Evolutionary conservation across 2,329 filamentous ascomycete genomes (phyloP), one percentile per base, ranked within the genome.

Genomic region (Fusarium sambucinum): DNA sequence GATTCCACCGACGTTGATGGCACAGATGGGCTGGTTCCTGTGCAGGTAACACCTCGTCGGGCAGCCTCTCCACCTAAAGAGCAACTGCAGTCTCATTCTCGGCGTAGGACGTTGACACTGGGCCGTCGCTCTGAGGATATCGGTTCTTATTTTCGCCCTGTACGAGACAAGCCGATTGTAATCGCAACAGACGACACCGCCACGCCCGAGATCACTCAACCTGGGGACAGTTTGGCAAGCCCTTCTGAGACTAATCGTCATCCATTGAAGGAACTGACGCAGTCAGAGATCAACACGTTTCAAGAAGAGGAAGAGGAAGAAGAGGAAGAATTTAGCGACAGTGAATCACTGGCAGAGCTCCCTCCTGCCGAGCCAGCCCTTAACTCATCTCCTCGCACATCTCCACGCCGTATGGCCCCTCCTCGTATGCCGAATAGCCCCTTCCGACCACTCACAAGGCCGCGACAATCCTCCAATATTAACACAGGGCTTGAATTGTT

Each of bases 151-250:
- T 76, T 80, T 37, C 72, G 63, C 27, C 65, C 73, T 10, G 66
- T 55, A 17, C 54, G 55, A 14, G 57, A 66, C 16, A 46, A 71
- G 17, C 69, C 73, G 19, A 77, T 80, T 41, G 63, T 76, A 19
- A 80, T 80, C 67, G 76, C 76, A 50, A 74, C 66, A 27, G 78
- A 80, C 65, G 70, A 77, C 35, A 79, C 78, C 17, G 77, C 77
- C 40, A 79, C 73, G 23, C 56, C 57, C 16, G 72, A 61, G 35
- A 64, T 50, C 17, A 35, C 58, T 38, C 62, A 63, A 33, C 21
- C 30, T 27, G 50, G 29, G 32, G 54, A 65, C 27, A 44, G 52
- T 33, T 33, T 58, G 27, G 32, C 52, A 37, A 55, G 42, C 33
- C 51, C 53, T 25, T 37, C 48, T 35, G 44, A 48, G 37, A 61